Evolutionary conservation across 306 rosid species (phyloP).

Genomic region (Gastrolobium bilobum): DNA sequence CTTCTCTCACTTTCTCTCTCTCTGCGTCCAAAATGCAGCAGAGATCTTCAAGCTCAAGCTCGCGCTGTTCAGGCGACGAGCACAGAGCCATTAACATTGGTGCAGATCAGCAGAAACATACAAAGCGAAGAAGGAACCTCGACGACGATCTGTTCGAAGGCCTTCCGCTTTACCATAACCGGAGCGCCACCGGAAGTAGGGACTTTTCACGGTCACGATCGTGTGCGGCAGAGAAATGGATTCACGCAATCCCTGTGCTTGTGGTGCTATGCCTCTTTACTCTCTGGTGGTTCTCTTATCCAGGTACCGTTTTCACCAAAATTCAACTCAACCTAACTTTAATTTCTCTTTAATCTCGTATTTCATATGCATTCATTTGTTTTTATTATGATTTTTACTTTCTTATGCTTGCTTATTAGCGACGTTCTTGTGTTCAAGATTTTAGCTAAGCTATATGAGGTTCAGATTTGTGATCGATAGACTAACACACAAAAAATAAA

Average conservation of each 20-base stretch:
- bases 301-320: slow-evolving; percentile 51
- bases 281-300: slow-evolving; percentile 75
- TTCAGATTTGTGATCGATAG: slow-evolving; percentile 3
- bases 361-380: not conserved
- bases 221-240: slow-evolving; percentile 46
- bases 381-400: not conserved
- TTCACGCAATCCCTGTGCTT: slow-evolving; percentile 56
- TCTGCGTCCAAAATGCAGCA: slow-evolving; percentile 53
- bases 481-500: no score
- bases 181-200: slow-evolving; percentile 44
- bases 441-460: slow-evolving; percentile 2
- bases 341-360: not conserved
- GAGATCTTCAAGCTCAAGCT: slow-evolving; percentile 54
- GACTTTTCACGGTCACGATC: slow-evolving; percentile 41
- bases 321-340: not conserved
- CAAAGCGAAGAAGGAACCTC: slow-evolving; percentile 51
- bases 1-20: slow-evolving; percentile 11
- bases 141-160: slow-evolving; percentile 35
- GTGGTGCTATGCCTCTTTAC: slow-evolving; percentile 61
- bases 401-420: not conserved
- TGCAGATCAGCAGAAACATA: slow-evolving; percentile 42
- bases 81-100: slow-evolving; percentile 39
- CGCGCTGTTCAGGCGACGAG: slow-evolving; percentile 49
- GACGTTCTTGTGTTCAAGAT: not conserved
- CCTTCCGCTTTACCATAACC: slow-evolving; percentile 55